A percentile compares a stretch with the other conserved stretches of the same genome.
Evolutionary conservation across 2,329 filamentous ascomycete genomes (phyloP).

Genomic region (Neurospora sp.): DNA sequence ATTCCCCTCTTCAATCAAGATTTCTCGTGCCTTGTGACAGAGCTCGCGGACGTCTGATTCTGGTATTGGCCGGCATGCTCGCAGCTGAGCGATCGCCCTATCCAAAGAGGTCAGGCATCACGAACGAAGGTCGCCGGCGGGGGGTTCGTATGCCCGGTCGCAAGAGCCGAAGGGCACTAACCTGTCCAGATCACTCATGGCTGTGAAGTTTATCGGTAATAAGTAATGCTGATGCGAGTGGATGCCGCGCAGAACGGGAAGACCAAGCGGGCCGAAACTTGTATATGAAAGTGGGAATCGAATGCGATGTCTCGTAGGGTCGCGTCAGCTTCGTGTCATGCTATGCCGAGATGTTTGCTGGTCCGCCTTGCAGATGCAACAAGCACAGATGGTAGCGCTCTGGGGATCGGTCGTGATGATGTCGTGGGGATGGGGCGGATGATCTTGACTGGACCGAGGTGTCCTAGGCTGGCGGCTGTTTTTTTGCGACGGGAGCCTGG

Average conservation of each 20-base stretch:
- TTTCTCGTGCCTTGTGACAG: slow-evolving; percentile 92
- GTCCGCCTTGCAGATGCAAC: background rate
- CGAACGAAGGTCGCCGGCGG: slow-evolving; percentile 1
- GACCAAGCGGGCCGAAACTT: background rate
- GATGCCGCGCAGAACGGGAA: background rate
- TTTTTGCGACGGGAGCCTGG: background rate
- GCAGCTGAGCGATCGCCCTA: slow-evolving; percentile 92
- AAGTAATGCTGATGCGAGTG: background rate
- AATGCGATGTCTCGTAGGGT: background rate
- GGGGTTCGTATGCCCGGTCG: background rate
- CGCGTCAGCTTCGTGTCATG: background rate
- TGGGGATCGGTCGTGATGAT: background rate
- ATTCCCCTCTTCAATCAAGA: slow-evolving; percentile 95
- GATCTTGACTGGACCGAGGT: background rate
- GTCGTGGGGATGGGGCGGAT: background rate
- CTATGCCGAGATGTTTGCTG: background rate
- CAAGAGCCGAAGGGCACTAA: slow-evolving; percentile 30
- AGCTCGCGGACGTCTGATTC: slow-evolving; percentile 92
- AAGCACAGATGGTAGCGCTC: background rate
- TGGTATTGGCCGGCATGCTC: slow-evolving; percentile 91
- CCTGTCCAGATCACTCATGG: slow-evolving; percentile 92
- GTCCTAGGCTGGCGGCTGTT: background rate
- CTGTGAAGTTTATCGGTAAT: background rate
- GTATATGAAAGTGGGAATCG: background rate
- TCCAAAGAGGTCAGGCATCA: slow-evolving; percentile 2